These are phyloP conservation scores for Torulaspora globosa DNA, from an alignment of 1,139 yeast species.

Conservation along the genomic window DNA sequence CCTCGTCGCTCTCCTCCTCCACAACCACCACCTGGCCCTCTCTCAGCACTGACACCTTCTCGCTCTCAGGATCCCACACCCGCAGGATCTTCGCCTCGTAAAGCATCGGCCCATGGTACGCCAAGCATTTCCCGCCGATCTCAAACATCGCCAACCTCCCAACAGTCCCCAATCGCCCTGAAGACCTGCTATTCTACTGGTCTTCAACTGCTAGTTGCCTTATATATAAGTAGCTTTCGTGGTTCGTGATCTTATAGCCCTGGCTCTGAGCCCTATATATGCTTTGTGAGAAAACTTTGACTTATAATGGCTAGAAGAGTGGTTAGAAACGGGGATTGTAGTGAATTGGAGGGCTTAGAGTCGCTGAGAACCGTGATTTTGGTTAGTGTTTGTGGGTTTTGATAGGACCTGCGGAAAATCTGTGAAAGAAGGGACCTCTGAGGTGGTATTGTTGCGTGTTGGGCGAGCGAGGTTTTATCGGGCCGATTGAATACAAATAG, in stretches of 20 bases:
- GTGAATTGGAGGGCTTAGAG: background rate
- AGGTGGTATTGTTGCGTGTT: background rate
- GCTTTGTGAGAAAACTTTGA: conserved; percentile 8
- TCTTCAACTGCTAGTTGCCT: background rate
- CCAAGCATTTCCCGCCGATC: conserved; percentile 56
- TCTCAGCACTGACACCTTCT: conserved; percentile 39
- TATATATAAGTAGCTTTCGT: background rate
- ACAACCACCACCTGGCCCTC: conserved; percentile 36
- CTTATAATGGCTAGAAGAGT: background rate
- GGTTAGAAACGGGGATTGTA: background rate
- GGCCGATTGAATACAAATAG: background rate
- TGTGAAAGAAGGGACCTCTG: background rate
- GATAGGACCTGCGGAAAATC: background rate
- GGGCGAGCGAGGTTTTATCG: background rate
- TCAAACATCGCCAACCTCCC: conserved; percentile 19
- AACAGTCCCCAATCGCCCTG: background rate
- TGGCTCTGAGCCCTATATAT: background rate
- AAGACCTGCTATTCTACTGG: background rate
- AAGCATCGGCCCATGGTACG: conserved; percentile 86
- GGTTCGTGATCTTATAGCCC: background rate
- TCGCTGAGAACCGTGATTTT: background rate
- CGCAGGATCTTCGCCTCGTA: conserved; percentile 82
- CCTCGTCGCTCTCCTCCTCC: conserved; percentile 17
- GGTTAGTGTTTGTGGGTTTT: background rate
- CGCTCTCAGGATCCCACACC: conserved; percentile 53